Evolutionary conservation across 1,284 basidiomycete species (phyloP).

Genomic region (Neonothopanus nambi): DNA sequence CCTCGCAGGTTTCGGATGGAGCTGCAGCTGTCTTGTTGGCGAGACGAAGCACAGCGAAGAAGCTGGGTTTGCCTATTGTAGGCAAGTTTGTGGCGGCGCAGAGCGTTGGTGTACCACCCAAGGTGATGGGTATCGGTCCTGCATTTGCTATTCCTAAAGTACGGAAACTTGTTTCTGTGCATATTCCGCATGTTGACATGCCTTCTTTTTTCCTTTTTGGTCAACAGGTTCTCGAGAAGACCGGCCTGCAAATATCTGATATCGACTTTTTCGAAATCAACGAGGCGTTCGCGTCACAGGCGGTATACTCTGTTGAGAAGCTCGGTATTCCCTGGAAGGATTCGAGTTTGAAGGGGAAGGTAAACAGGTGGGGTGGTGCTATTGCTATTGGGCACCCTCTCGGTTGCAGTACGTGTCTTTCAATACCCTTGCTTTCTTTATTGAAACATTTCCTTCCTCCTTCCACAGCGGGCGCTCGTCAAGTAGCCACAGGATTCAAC

Average conservation of each 20-base stretch:
- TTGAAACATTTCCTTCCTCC: background rate
- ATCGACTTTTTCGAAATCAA: conserved; percentile 96
- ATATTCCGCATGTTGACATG: conserved; percentile 38
- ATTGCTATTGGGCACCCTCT: conserved; percentile 89
- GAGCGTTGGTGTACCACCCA: conserved; percentile 84
- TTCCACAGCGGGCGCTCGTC: conserved; percentile 75
- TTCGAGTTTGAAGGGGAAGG: conserved; percentile 36
- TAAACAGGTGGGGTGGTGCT: conserved; percentile 88
- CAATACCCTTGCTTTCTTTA: conserved; percentile 2
- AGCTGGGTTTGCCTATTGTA: conserved; percentile 86
- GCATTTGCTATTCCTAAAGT: conserved; percentile 87
- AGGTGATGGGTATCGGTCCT: conserved; percentile 91
- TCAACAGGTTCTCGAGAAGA: conserved; percentile 56
- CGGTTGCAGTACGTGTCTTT: conserved; percentile 64
- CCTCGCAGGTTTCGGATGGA: conserved; percentile 96
- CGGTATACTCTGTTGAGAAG: conserved; percentile 77
- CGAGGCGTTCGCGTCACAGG: conserved; percentile 91
- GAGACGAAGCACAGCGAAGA: conserved; percentile 84
- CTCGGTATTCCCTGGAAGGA: conserved; percentile 69
- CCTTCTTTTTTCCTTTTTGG: background rate
- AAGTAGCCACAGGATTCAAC: conserved; percentile 83
- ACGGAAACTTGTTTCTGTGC: conserved; percentile 35
- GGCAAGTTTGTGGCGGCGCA: conserved; percentile 88
- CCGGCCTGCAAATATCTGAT: conserved; percentile 72
- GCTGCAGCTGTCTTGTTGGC: conserved; percentile 93